A percentile compares a stretch with the other conserved stretches of the same genome.
Conservation (phyloP, 1,284 basidiomycete genomes). For the Athelia psychrophila region DNA sequence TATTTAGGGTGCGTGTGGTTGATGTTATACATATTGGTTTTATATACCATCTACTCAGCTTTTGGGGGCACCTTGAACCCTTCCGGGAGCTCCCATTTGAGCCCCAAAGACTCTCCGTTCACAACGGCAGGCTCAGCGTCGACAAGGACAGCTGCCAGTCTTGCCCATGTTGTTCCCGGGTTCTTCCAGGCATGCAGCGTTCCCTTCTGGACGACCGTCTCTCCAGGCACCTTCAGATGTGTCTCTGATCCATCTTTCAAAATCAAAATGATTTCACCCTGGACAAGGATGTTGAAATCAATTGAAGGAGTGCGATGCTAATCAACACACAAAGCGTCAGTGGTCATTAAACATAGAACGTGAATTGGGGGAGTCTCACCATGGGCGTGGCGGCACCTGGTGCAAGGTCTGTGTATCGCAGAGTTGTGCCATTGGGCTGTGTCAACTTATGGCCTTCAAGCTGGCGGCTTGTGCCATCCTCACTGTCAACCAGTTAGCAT, state of each 20-base stretch:
- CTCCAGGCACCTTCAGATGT: constrained; percentile 52
- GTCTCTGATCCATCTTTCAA: constrained; percentile 57
- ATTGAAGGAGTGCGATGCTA: constrained; percentile 49
- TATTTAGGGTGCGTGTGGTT: too few relatives aligned
- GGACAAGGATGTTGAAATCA: constrained; percentile 63
- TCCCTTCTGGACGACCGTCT: constrained; percentile 55
- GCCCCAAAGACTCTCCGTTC: neutral
- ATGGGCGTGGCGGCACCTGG: constrained; percentile 48
- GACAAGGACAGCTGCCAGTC: constrained; percentile 52
- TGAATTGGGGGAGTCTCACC: constrained; percentile 37
- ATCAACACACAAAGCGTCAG: neutral
- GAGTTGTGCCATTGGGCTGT: constrained; percentile 42
- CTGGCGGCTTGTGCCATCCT: constrained; percentile 47
- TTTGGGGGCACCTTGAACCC: neutral
- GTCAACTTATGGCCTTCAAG: constrained; percentile 43
- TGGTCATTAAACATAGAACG: too few relatives aligned
- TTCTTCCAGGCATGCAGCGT: constrained; percentile 63
- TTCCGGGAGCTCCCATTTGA: too few relatives aligned
- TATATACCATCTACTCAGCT: constrained; percentile 4
- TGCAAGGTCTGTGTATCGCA: constrained; percentile 55
- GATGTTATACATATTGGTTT: too few relatives aligned
- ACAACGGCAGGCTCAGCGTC: constrained; percentile 52
- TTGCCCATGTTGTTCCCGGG: constrained; percentile 47
- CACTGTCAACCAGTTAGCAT: constrained; percentile 25
- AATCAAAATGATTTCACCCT: constrained; percentile 56